Conservation (phyloP, 768 basidiomycete species). For the Fomitopsis pulvina region DNA sequence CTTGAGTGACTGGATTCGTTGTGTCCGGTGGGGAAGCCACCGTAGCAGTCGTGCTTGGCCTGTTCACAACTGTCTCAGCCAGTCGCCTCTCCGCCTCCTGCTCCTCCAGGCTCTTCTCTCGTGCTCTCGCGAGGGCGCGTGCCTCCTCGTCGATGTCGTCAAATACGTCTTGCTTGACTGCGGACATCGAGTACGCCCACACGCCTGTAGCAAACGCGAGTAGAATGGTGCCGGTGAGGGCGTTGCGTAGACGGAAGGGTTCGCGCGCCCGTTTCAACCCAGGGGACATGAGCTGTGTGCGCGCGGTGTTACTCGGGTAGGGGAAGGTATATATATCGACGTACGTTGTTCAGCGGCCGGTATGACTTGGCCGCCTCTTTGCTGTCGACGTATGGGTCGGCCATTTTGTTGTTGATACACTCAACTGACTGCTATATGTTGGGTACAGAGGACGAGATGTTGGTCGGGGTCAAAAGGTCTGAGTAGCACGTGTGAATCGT, state of each 20-base stretch:
- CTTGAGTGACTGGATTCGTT: not conserved
- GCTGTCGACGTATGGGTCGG: conserved; percentile 28
- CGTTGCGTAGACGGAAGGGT: conserved; percentile 77
- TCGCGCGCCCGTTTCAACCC: conserved; percentile 83
- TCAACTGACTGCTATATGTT: not conserved
- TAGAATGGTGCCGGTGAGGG: conserved; percentile 66
- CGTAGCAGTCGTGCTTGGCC: conserved; percentile 3
- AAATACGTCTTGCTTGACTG: conserved; percentile 92
- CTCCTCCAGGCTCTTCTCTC: conserved; percentile 19
- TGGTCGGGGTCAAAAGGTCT: not conserved
- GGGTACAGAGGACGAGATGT: not conserved
- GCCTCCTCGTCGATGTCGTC: conserved; percentile 82
- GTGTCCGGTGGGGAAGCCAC: not conserved
- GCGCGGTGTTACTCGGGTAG: not conserved
- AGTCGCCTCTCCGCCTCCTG: conserved; percentile 25
- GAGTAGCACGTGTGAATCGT: no score
- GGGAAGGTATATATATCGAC: not conserved
- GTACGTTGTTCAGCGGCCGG: conserved; percentile 32
- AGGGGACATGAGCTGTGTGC: conserved; percentile 68
- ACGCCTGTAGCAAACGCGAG: conserved; percentile 73
- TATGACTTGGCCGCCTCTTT: conserved; percentile 31
- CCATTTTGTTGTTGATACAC: conserved; percentile 19
- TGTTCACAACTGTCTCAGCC: conserved; percentile 18
- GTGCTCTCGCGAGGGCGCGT: conserved; percentile 38
- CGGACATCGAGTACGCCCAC: conserved; percentile 90